Percentiles rank a stretch among this genome's conserved stretches.
Conservation (phyloP, 2,329 filamentous ascomycete species). For the Cladosporium sp. region DNA sequence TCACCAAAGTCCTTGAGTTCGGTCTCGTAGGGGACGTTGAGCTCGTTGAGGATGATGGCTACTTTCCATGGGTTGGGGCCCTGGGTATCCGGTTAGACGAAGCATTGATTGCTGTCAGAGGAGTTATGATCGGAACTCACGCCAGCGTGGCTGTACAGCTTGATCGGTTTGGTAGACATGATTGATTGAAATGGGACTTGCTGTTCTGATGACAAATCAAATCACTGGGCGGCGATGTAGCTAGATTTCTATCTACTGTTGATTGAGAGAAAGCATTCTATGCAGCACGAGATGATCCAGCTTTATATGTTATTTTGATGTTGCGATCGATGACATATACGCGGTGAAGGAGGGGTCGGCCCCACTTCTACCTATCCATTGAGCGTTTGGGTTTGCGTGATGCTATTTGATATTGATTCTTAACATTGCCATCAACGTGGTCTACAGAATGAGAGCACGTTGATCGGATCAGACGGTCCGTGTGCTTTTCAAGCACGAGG, state of each 20-base stretch:
- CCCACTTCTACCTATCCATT: not conserved
- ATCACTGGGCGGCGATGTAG: not conserved
- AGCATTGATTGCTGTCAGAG: not conserved
- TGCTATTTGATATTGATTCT: not conserved
- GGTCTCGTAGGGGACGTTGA: slow-evolving; percentile 43
- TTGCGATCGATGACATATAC: not conserved
- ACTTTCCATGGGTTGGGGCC: slow-evolving; percentile 49
- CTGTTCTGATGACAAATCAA: not conserved
- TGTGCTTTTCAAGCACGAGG: not conserved
- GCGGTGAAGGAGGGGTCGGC: not conserved
- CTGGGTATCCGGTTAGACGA: slow-evolving; percentile 11
- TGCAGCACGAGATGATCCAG: too few relatives aligned
- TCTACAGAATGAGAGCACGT: not conserved
- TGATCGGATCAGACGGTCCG: not conserved
- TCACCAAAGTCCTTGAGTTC: slow-evolving; percentile 40
- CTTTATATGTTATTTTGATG: not conserved
- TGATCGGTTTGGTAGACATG: slow-evolving; percentile 28
- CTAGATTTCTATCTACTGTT: not conserved
- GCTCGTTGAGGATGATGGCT: slow-evolving; percentile 47
- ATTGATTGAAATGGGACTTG: not conserved
- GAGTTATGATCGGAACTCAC: slow-evolving; percentile 9
- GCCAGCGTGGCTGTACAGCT: slow-evolving; percentile 32
- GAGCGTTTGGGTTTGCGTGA: not conserved
- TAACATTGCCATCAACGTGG: not conserved
- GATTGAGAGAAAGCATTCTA: not conserved